phyloP scores from a whole-genome alignment of 495 filamentous ascomycete species.

The Elaphomyces granulatus region DNA sequence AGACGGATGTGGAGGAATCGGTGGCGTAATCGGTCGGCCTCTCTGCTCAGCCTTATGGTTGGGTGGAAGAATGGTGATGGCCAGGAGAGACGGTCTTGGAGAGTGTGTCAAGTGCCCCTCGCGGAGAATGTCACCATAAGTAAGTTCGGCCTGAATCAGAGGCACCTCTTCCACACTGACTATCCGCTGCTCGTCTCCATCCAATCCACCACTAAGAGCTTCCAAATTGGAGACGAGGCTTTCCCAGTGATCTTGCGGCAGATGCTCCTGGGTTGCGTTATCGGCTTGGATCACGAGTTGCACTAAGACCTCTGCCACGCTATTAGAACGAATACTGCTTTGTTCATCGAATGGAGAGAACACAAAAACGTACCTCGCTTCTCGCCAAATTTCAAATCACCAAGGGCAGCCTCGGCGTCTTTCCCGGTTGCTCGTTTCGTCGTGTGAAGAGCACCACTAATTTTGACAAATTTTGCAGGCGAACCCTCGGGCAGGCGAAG shows the following conservation, averaged over 20 bases:
- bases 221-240: conserved; percentile 91
- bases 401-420: conserved; percentile 85
- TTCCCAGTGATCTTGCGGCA: conserved; percentile 93
- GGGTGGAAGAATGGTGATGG: conserved; percentile 95
- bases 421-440: conserved; percentile 95
- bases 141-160: conserved; percentile 87
- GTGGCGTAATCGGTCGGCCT: conserved; percentile 53
- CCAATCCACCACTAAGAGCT: conserved; percentile 79
- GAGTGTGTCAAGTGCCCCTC: conserved; percentile 81
- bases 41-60: conserved; percentile 40
- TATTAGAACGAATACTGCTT: conserved; percentile 8
- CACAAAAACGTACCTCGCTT: conserved; percentile 49
- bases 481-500: conserved; percentile 90
- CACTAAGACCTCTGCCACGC: conserved; percentile 62
- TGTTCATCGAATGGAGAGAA: neutral
- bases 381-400: conserved; percentile 90
- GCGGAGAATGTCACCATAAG: conserved; percentile 85
- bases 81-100: conserved; percentile 79
- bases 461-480: conserved; percentile 96
- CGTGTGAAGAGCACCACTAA: conserved; percentile 90
- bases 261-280: conserved; percentile 66
- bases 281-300: conserved; percentile 90
- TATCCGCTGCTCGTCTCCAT: conserved; percentile 72
- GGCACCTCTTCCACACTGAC: conserved; percentile 90
- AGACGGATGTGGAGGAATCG: conserved; percentile 88